Evolutionary conservation across 2,329 filamentous ascomycete genomes (phyloP), one percentile per base, ranked within the genome.

Genomic region (Rhinocladiella mackenziei): DNA sequence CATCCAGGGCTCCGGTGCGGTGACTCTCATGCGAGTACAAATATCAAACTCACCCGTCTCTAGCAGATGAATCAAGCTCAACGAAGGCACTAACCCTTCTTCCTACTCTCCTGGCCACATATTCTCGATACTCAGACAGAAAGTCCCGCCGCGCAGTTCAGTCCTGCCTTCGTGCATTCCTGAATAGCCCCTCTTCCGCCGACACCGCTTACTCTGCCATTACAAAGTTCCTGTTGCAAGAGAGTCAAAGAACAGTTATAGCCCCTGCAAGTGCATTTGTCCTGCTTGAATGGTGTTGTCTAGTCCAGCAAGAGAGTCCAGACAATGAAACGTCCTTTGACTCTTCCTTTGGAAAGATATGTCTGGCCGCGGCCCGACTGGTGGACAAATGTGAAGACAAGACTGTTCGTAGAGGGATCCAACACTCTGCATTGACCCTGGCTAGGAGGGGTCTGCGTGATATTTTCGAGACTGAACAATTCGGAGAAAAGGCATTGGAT

Each of bases 81-180:
- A 13, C 32, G 30, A 22, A 34, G 19, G 10, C 36, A 20, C 18
- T 39, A 34, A 39, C 19, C 11, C 11, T 44, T 11, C 30, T 53
- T 9, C 47, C 50, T 30, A 33, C 41, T 23, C 78, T 98, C 22
- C 91, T 97, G 69, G 80, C 81, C 62, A 96, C 89, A 39, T 89
- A 96, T 62, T 79, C 86, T 50, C 80, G 85, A 57, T 98, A 97
- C 66, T 71, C 81, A 65, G 92, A 98, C 68, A 81, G 89, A 58
- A 72, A 79, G 54, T 97, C 92, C 32, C 80, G 92, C 56, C 77
- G 81, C 57, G 88, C 87, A 26, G 88, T 89, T 22, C 86, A 95
- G 64, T 74, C 77, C 68, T 95, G 89, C 62, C 75, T 98, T 44
- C 70, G 74, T 53, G 74, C 80, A 39, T 73, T 91, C 54, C 74